These are phyloP conservation scores for Carex pumila DNA, from an alignment of 176 grass and related monocot species.

Conservation along the genomic window DNA sequence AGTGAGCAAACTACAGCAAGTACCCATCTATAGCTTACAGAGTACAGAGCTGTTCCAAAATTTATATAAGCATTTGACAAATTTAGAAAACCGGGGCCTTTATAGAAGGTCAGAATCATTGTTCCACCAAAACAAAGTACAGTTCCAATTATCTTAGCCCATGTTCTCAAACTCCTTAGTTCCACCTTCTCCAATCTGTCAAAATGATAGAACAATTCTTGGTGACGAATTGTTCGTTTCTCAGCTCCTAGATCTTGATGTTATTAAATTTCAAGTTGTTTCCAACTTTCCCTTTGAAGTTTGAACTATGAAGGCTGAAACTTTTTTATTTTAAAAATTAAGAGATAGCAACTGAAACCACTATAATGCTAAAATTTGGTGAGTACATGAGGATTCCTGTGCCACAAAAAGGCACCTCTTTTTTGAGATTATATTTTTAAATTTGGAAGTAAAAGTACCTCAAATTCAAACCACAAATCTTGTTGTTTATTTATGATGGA, in stretches of 20 bases:
- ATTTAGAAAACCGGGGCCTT: conserved; percentile 11
- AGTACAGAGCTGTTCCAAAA: not conserved
- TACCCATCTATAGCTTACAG: not conserved
- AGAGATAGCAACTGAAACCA: not conserved
- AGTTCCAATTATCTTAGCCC: conserved; percentile 24
- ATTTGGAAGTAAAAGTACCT: no score
- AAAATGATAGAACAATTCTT: not conserved
- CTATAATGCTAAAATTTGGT: not conserved
- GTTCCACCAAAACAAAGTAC: conserved; percentile 24
- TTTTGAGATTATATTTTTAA: not conserved
- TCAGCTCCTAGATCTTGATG: not conserved
- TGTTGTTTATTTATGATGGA: not conserved
- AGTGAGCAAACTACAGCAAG: conserved; percentile 6
- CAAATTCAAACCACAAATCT: not conserved
- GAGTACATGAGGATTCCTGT: not conserved
- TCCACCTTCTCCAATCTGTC: conserved; percentile 18
- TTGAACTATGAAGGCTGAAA: not conserved
- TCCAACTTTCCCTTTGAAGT: not conserved
- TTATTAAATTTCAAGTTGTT: not conserved
- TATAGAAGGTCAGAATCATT: conserved; percentile 19
- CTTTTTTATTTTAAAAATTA: not conserved
- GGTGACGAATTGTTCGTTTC: not conserved
- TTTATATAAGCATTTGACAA: not conserved
- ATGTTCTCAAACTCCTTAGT: conserved; percentile 16
- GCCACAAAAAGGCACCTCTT: not conserved